Conservation (phyloP, 108 stramenopile genomes). For the Nitzschia sp. region DNA sequence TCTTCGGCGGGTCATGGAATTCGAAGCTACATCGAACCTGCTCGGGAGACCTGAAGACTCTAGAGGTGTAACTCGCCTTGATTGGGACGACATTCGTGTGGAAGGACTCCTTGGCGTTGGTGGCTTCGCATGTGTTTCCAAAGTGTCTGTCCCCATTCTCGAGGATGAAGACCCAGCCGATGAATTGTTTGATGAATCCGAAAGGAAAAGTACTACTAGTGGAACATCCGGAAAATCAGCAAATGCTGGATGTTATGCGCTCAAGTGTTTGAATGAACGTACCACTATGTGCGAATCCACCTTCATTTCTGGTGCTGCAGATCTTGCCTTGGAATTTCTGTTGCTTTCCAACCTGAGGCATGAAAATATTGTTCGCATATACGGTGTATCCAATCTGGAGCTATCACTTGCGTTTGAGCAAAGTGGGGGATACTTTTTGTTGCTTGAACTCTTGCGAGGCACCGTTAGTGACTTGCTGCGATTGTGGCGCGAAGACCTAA, state of each 20-base stretch:
- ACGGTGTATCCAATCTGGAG: constrained; percentile 23
- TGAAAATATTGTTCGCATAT: constrained; percentile 35
- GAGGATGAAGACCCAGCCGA: constrained; percentile 3
- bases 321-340: constrained; percentile 30
- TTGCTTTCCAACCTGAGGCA: constrained; percentile 27
- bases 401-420: constrained; percentile 20
- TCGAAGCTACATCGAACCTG: constrained; percentile 12
- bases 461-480: constrained; percentile 41
- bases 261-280: constrained; percentile 20
- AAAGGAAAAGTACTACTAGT: constrained; percentile 3
- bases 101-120: constrained; percentile 32
- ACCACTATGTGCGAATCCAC: constrained; percentile 3
- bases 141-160: constrained; percentile 10
- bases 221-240: constrained; percentile 9
- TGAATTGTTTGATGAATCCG: background rate
- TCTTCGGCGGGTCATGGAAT: constrained; percentile 15
- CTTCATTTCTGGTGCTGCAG: constrained; percentile 33
- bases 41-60: background rate
- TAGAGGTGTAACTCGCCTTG: constrained; percentile 9
- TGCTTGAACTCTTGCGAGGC: constrained; percentile 48
- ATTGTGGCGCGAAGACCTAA: constrained; percentile 21
- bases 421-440: constrained; percentile 47
- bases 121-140: constrained; percentile 32
- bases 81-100: constrained; percentile 33
- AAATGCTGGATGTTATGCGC: constrained; percentile 14